Base-by-base conservation (phyloP, 495 filamentous ascomycete species). In the Haplographium delicatum region DNA sequence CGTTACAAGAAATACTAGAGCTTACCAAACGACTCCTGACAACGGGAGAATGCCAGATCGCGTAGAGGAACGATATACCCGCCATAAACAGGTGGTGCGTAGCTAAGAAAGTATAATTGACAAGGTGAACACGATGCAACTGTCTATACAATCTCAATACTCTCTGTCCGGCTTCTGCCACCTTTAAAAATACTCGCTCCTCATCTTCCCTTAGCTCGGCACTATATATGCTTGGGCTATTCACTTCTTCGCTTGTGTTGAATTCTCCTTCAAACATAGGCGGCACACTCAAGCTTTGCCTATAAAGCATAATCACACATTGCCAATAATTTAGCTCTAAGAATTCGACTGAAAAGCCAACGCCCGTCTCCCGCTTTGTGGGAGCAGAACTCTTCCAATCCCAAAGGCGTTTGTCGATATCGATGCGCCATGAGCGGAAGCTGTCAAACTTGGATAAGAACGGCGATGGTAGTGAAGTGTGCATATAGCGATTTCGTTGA, bases 11-110 rank as follows among this genome's bases (percentile, higher is more conserved):
- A 1, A 24, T 24, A 13, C 4, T 20, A 7, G 11, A 27, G 68
- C 85, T 69, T 78, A 90, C 88, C 62, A 96, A 70, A 30, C 83
- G 81, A 63, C 84, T 89, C 56, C 90, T 77, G 15, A 96, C 91
- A 39, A 86, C 75, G 28, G 88, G 81, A 6, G 91, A 96, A 63
- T 97, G 93, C 91, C 91, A 97, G 35, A 97, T 91, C 13, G 93
- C 89, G 63, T 95, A 97, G 4, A 97, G 78, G 64, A 96, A 97
- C 4, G 91, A 93, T 43, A 96, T 95, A 18, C 91, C 91, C 15
- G 91, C 91, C 87, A 96, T 95, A 67, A 97, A 97, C 15, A 96
- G 74, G 67, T 97, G 91, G 64, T 96, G 91, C 2, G 91, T 96
- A n/a, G 91, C 89, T 41, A 97, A 68, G 67, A 91, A 97, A 0